A percentile compares a stretch with the other conserved stretches of the same genome.
Conservation (phyloP, 345 rosid genomes). For the Hirschfeldia incana region DNA sequence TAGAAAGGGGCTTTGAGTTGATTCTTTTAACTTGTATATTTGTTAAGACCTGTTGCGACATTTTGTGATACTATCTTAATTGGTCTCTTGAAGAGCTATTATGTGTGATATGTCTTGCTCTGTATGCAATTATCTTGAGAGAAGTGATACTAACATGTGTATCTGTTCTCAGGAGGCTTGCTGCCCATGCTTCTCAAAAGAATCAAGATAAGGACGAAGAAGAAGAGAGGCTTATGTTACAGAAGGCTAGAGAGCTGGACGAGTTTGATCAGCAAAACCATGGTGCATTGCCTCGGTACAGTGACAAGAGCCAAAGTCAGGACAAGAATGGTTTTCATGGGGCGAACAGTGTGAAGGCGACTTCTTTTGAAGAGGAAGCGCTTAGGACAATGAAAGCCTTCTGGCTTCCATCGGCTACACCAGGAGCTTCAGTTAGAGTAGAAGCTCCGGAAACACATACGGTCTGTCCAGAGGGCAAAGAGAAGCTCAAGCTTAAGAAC, state of each 20-base stretch:
- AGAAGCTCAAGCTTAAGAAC: conserved; percentile 80
- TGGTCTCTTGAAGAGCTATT: background rate
- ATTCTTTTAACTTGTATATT: background rate
- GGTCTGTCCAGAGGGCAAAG: conserved; percentile 86
- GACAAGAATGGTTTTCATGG: conserved; percentile 94
- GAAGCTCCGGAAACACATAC: conserved; percentile 69
- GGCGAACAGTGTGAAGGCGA: conserved; percentile 89
- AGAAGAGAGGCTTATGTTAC: conserved; percentile 64
- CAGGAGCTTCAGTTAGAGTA: conserved; percentile 76
- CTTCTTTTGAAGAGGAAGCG: conserved; percentile 93
- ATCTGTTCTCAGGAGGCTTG: conserved; percentile 4
- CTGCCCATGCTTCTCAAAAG: conserved; percentile 32
- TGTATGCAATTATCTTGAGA: background rate
- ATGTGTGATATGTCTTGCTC: background rate
- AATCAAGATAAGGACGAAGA: conserved; percentile 85
- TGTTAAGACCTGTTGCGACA: background rate
- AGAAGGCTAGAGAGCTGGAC: conserved; percentile 80
- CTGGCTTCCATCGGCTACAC: conserved; percentile 99
- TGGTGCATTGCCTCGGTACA: conserved; percentile 86
- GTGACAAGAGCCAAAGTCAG: conserved; percentile 58
- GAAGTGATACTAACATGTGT: background rate
- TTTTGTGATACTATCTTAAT: background rate
- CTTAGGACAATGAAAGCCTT: conserved; percentile 97
- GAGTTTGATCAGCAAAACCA: conserved; percentile 98
- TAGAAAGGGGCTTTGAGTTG: background rate